Evolutionary conservation across 1,284 basidiomycete species (phyloP), one percentile per base, ranked within the genome.

Genomic region (Amylostereum chailletii): DNA sequence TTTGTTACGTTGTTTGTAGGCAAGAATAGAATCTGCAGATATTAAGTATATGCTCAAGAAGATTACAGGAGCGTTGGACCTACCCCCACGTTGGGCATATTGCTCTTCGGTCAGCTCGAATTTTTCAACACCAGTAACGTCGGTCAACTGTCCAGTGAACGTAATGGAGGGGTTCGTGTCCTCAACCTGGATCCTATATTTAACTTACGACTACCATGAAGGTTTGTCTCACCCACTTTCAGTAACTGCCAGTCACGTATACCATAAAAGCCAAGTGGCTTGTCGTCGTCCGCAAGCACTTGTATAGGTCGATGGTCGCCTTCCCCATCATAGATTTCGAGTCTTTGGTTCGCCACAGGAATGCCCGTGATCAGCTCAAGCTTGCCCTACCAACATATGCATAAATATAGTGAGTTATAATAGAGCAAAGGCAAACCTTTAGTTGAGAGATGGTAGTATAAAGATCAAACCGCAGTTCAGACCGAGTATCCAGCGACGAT

Each of bases 341-440:
- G 76, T 0, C 66, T 58, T 60, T 96, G 93, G 55, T 84, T 83
- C 49, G 71, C 70, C 3, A 77, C 74, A 1, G 89, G 81, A 49
- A 97, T 87, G 11, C 94, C 94, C n/a, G 94, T 96, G 60, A 97
- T 81, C 45, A 83, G 75, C 61, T 94, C 90, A 30, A 98, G 79
- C 59, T 92, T 95, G 54, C 72, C 74, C 89, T 95, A 62, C 3
- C 29, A 31, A 31, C 7, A 39, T 42, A 10, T 32, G 27, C 45
- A 7, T 33, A 26, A 48, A 6, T 45, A 46, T 37, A 11, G 6
- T 7, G 29, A 34, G 39, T 26, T 30, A 27, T 31, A 11, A 33
- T 45, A 34, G 10, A 11, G 29, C 33, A 50, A 45, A 30, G 11
- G 34, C 52, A 45, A 48, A 90, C 90, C 79, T 94, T 94, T 58